Conservation (phyloP, 1,139 yeast species). For the Candida smagusa region DNA sequence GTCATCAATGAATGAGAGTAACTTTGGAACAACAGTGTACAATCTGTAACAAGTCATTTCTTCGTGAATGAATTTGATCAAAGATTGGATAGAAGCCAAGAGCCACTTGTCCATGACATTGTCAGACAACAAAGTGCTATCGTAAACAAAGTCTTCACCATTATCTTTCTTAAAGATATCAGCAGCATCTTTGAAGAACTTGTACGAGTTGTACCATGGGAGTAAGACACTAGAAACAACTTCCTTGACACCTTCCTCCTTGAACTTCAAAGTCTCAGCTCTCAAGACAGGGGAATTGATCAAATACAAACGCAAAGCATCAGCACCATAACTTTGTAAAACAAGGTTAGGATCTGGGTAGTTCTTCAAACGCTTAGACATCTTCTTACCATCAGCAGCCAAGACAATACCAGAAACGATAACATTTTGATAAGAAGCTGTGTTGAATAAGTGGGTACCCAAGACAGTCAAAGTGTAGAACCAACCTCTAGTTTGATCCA, state of each 20-base stretch:
- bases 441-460: slow-evolving; percentile 90
- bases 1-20: slow-evolving; percentile 84
- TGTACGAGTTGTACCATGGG: slow-evolving; percentile 98
- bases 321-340: slow-evolving; percentile 91
- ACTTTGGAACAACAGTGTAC: slow-evolving; percentile 93
- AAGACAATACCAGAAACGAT: slow-evolving; percentile 95
- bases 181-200: slow-evolving; percentile 93
- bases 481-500: slow-evolving; percentile 99
- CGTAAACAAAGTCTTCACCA: slow-evolving; percentile 68
- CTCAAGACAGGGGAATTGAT: slow-evolving; percentile 96
- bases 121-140: slow-evolving; percentile 58
- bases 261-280: slow-evolving; percentile 94
- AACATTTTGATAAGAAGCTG: slow-evolving; percentile 92
- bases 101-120: slow-evolving; percentile 99
- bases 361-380: slow-evolving; percentile 97
- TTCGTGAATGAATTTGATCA: slow-evolving; percentile 76
- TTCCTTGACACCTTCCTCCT: slow-evolving; percentile 98
- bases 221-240: slow-evolving; percentile 91
- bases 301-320: slow-evolving; percentile 90
- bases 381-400: slow-evolving; percentile 98
- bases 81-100: slow-evolving; percentile 88
- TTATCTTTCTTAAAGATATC: slow-evolving; percentile 77
- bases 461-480: slow-evolving; percentile 93
- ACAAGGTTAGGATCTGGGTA: slow-evolving; percentile 92
- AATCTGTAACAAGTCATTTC: slow-evolving; percentile 90